Base-by-base conservation (phyloP, 129 eudicot genomes). In the Pittosporum tobira region DNA sequence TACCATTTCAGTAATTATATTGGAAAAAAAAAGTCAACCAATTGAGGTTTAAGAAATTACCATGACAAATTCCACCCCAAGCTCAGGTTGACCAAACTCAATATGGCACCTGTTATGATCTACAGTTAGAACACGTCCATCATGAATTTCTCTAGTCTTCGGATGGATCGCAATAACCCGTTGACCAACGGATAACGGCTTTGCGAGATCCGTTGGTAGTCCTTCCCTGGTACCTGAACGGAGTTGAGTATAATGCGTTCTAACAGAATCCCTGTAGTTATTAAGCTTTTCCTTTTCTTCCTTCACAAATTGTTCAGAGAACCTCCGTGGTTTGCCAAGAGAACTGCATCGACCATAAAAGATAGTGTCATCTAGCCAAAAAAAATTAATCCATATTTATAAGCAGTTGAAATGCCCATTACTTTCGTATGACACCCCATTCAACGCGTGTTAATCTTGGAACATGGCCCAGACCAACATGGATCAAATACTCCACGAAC, bases 371-470 rank as follows among this genome's bases (percentile, higher is more conserved):
- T 63, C 19, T 50, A 60, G 47, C 44, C 51, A 24, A 40, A 55
- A 42, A 42, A 25, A 57, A 18, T 21, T 51, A 21, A 27, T 43
- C 22, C 23, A 48, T 16, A 72, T 61, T 18, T n/a, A 13, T 1
- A 49, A 14, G 18, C 25, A 40, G n/a, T 5, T n/a, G 42, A 59
- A 34, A 54, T 20, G 49, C 24, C 52, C 12, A 51, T 69, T n/a
- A 91, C 98, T 96, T 87, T 78, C 96, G 72, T 61, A 91, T 86
- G 77, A 91, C 98, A 72, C 94, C 90, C 98, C 98, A 91, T 65
- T 91, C 98, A 57, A 87, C 96, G 62, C 96, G 98, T 46, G 96
- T 87, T 68, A 91, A 73, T 73, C 94, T 91, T 36, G 96, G 98
- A 62, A 91, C 90, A 72, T 91, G 98, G 45, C 98, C 98, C 72